A percentile compares a stretch with the other conserved stretches of the same genome.
Conservation (phyloP, 352 stramenopile species). For the Phytophthora litchii region DNA sequence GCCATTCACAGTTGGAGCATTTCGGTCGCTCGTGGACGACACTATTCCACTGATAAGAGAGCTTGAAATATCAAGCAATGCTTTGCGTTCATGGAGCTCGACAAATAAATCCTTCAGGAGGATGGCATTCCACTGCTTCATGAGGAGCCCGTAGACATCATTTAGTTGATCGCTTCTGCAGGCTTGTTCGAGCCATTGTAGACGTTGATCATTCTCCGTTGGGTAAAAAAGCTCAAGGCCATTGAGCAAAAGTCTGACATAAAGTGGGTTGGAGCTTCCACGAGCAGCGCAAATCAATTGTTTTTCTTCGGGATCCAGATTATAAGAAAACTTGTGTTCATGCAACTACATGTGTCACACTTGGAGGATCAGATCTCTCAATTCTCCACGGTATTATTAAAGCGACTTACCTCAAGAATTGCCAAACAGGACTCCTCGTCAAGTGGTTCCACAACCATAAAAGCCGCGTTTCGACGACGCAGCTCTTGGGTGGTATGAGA, state of each 20-base stretch:
- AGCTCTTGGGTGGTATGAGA: constrained; percentile 79
- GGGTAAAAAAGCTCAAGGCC: constrained; percentile 59
- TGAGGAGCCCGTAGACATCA: constrained; percentile 62
- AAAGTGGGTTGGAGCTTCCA: constrained; percentile 75
- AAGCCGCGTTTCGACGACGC: constrained; percentile 59
- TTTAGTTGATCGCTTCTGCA: constrained; percentile 50
- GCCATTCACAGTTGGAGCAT: not conserved
- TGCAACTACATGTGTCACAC: constrained; percentile 36
- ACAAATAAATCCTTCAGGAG: constrained; percentile 62
- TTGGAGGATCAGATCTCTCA: not conserved
- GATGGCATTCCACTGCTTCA: constrained; percentile 81
- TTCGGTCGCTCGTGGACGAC: constrained; percentile 6
- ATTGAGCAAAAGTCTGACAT: constrained; percentile 65
- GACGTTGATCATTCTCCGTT: constrained; percentile 28
- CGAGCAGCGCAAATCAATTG: constrained; percentile 47
- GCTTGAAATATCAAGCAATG: constrained; percentile 9
- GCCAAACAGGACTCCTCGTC: constrained; percentile 67
- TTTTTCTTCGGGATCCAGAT: constrained; percentile 46
- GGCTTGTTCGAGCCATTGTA: constrained; percentile 53
- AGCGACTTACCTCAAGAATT: constrained; percentile 50
- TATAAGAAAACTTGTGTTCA: constrained; percentile 26
- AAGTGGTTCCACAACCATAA: constrained; percentile 73
- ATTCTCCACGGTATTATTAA: not conserved
- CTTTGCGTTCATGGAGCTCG: constrained; percentile 39
- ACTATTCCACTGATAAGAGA: not conserved